Evolutionary conservation across 495 filamentous ascomycete genomes (phyloP), one percentile per base, ranked within the genome.

Genomic region (Xylaria telfairii): DNA sequence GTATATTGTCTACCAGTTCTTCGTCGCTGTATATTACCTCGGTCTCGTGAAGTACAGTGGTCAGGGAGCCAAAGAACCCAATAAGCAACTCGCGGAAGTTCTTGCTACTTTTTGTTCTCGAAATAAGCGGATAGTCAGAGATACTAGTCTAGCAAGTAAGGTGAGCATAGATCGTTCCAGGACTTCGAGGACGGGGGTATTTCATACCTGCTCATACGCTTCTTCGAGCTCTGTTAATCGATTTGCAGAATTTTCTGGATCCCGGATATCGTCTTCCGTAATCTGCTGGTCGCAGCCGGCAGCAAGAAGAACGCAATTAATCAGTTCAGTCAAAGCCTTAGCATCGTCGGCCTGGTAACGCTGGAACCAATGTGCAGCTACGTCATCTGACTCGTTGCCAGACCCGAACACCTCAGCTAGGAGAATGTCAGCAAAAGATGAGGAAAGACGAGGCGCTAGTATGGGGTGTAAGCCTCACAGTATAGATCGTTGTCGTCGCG

Each of bases 41-140:
- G 24, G 90, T 91, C 66, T 91, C 88, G 69, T 95, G 91, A 66
- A 96, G 84, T 10, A 92, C 87, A 61, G 87, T 84, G 59, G 97
- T 88, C 6, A 98, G 81, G 4, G 90, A 83, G 67, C 86, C 81
- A 76, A 97, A 90, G 80, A 98, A 98, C 60, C 88, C 88, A 53
- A 91, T 81, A n/a, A 99, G 81, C 26, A 90, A 82, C 7, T 90
- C 83, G 64, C 91, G 91, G 80, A 98, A 98, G 28, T 90, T 84
- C 54, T 88, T 86, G 73, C 86, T 90, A 49, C 85, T 87, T 77
- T 91, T 94, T 17, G 87, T 85, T 78, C 90, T 93, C 12, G 93
- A 93, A 26, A 96, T 91, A 19, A 99, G 87, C n/a, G 96, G 96
- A 75, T 98, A 99, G 32, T 98, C 96, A 21, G 92, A 88, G 51